Percentiles rank a stretch among this genome's conserved stretches.
phyloP scores from a whole-genome alignment of 2,329 filamentous ascomycete genomes.

The Hyphodiscus sp. region DNA sequence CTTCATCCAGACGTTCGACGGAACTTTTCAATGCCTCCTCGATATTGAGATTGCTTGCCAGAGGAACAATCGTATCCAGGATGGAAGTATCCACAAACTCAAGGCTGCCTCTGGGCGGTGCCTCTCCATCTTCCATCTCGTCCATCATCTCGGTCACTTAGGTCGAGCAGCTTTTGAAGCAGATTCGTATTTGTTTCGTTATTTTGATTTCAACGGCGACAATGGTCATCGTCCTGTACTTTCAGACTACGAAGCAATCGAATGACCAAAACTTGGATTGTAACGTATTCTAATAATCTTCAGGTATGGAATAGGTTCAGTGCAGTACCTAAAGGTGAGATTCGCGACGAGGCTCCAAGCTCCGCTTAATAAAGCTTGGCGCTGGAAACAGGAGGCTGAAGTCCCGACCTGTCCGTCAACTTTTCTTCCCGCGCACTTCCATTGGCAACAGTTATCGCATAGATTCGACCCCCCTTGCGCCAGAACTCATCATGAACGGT shows the following conservation, averaged over 20 bases:
- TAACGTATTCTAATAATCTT: background rate
- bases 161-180: background rate
- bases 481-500: slow-evolving; percentile 21
- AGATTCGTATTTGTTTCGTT: too few relatives aligned
- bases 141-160: slow-evolving; percentile 20
- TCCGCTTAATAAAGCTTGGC: background rate
- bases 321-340: background rate
- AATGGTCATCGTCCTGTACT: background rate
- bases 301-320: background rate
- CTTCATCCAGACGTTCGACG: slow-evolving; percentile 31
- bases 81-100: slow-evolving; percentile 53
- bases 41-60: slow-evolving; percentile 47
- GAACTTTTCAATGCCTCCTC: slow-evolving; percentile 43
- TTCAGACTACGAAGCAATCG: background rate
- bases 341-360: background rate
- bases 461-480: too few relatives aligned
- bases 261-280: background rate
- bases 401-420: background rate
- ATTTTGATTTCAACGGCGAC: background rate
- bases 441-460: too few relatives aligned
- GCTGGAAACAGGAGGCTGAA: background rate
- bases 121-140: slow-evolving; percentile 29
- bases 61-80: slow-evolving; percentile 55
- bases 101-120: slow-evolving; percentile 30
- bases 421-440: slow-evolving; percentile 1